These are phyloP conservation scores for Candida lessepsii DNA, from an alignment of 805 yeast genomes.

Conservation along the genomic window DNA sequence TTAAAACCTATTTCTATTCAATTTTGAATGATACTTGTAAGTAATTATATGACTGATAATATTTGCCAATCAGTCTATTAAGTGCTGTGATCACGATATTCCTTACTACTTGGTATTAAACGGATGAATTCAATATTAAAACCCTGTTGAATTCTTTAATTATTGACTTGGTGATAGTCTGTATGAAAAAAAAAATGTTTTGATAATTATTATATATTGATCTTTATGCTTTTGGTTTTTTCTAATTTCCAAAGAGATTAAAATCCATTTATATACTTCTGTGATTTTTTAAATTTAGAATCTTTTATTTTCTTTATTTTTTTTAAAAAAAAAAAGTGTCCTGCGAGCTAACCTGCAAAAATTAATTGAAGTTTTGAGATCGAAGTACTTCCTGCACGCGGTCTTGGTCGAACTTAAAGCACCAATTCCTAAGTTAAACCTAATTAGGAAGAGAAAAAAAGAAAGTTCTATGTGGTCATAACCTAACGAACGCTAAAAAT, in stretches of 20 bases:
- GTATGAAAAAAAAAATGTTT: too few relatives aligned
- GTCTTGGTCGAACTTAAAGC: constrained; percentile 4
- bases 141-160: neutral
- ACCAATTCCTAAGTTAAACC: neutral
- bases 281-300: constrained; percentile 7
- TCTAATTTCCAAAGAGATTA: neutral
- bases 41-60: too few relatives aligned
- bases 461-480: neutral
- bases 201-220: neutral
- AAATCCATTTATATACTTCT: constrained; percentile 8
- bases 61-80: too few relatives aligned
- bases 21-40: too few relatives aligned
- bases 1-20: too few relatives aligned
- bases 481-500: neutral
- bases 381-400: constrained; percentile 1
- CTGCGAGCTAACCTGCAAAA: constrained; percentile 6
- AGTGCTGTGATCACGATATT: too few relatives aligned
- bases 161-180: neutral
- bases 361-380: neutral
- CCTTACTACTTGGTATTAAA: neutral
- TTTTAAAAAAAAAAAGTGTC: constrained; percentile 2
- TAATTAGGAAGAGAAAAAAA: constrained; percentile 2
- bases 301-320: constrained; percentile 5
- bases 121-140: neutral
- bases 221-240: neutral